phyloP scores from a whole-genome alignment of 2,329 filamentous ascomycete genomes.

The Colletotrichum abscissum region DNA sequence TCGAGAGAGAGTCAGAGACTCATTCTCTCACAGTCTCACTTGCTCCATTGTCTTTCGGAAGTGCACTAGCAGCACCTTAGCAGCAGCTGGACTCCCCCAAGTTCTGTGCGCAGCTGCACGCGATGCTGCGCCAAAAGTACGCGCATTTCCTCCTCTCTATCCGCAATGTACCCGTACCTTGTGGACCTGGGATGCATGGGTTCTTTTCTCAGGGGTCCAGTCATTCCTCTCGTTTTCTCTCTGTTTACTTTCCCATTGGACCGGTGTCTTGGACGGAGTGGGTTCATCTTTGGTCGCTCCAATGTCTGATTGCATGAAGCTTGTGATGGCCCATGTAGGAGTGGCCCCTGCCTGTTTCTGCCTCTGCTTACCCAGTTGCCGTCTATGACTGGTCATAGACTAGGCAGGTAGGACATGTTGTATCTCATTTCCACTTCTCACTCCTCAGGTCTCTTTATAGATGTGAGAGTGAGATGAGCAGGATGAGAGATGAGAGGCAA shows the following conservation, averaged over 20 bases:
- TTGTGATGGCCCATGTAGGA: background rate
- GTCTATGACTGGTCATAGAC: too few species aligned
- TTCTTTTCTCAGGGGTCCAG: slow-evolving; percentile 9
- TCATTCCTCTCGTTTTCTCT: background rate
- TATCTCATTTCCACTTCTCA: background rate
- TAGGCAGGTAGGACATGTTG: background rate
- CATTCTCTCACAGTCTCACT: too few species aligned
- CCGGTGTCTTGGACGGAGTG: background rate
- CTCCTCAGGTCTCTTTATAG: background rate
- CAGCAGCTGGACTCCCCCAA: background rate
- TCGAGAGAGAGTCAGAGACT: background rate
- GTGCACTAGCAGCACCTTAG: background rate
- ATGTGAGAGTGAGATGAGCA: background rate
- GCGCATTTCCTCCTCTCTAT: background rate
- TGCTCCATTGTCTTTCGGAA: background rate
- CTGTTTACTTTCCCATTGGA: background rate
- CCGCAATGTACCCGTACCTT: too few species aligned
- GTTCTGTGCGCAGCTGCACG: background rate
- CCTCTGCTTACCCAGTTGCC: background rate
- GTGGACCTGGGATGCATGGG: background rate
- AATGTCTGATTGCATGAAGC: slow-evolving; percentile 29
- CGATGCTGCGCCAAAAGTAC: slow-evolving; percentile 11
- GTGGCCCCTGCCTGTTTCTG: slow-evolving; percentile 6
- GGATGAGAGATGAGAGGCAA: background rate
- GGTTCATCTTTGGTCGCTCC: slow-evolving; percentile 4